Evolutionary conservation across 2,329 filamentous ascomycete genomes (phyloP), one percentile per base, ranked within the genome.

Genomic region (Venturiaceae sp.): DNA sequence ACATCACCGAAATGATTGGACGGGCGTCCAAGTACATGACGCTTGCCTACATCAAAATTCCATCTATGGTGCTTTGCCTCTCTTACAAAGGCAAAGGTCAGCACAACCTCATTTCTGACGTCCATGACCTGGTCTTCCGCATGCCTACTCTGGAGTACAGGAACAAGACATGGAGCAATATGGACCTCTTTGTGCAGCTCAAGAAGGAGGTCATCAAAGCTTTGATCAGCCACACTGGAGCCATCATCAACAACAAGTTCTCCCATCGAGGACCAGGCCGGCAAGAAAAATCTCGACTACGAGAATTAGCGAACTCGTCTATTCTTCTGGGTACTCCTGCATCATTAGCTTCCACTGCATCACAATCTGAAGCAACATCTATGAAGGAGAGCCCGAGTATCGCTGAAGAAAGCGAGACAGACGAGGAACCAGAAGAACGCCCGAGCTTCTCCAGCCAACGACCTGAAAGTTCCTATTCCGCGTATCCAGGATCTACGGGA

Each of bases 111-210:
- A 19, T 59, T 21, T 91, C 96, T 74, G 95, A 99, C 71, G 87
- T 99, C 16, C 92, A 99, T 73, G 87, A 97, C 68, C 95, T 99
- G 65, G 94, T 99, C 53, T 99, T 99, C 81, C 86, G 90, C 34
- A 83, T 99, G 74, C 94, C 94, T 3, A 87, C 88, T 2, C 85
- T 99, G 52, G 94, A 99, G 71, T 97, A 96, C 75, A 85, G 90
- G 63, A 99, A 99, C 79, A 99, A 99, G 78, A 97, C 92, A 8
- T 99, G 94, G 94, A 96, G 91, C 6, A 99, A 97, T 70, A 81
- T 99, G 6, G 94, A 99, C 67, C 83, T 99, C 9, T 92, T 92
- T 0, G 79, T 97, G 53, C 88, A 91, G 14, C 80, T 99, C 57
- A 97, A 99, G 76, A 95, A 92, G 69, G 92, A 95, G 52, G 88